These are phyloP conservation scores for Vanrija pseudolonga DNA, from an alignment of 1,284 basidiomycete species.

Conservation along the genomic window DNA sequence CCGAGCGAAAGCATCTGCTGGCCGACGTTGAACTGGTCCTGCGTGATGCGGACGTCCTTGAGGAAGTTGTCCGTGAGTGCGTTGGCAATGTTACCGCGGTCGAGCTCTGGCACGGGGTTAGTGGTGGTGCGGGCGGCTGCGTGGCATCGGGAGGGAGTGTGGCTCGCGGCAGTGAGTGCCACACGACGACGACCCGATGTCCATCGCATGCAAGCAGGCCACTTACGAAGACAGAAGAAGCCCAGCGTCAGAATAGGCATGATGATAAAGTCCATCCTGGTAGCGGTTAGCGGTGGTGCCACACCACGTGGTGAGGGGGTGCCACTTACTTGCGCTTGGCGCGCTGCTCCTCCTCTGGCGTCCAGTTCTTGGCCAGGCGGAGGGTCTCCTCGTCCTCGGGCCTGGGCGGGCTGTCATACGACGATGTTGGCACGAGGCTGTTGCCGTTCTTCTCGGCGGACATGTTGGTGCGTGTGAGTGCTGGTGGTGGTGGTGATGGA, in stretches of 20 bases:
- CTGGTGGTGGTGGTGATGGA: too few relatives aligned
- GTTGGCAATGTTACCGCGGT: conserved; percentile 28
- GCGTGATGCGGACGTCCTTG: conserved; percentile 32
- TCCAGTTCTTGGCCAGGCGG: conserved; percentile 13
- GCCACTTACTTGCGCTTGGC: conserved; percentile 30
- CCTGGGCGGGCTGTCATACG: neutral
- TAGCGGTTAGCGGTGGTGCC: neutral
- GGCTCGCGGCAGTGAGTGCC: too few relatives aligned
- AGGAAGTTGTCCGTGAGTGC: conserved; percentile 32
- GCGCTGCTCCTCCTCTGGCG: conserved; percentile 9
- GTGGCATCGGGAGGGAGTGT: too few relatives aligned
- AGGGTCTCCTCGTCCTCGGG: neutral
- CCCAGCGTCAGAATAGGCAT: conserved; percentile 36
- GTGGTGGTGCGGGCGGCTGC: neutral
- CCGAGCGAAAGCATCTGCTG: conserved; percentile 35
- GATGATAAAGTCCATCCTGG: conserved; percentile 29
- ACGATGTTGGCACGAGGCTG: too few relatives aligned
- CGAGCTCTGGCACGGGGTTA: conserved; percentile 7
- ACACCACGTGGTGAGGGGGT: neutral
- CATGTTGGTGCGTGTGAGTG: too few relatives aligned
- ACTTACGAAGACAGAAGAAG: conserved; percentile 30
- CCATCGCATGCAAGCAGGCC: too few relatives aligned
- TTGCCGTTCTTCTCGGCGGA: too few relatives aligned
- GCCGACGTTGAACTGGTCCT: conserved; percentile 37
- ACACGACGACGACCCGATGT: too few relatives aligned